Conservation (phyloP, 768 basidiomycete genomes). For the Termitomyces sp. region DNA sequence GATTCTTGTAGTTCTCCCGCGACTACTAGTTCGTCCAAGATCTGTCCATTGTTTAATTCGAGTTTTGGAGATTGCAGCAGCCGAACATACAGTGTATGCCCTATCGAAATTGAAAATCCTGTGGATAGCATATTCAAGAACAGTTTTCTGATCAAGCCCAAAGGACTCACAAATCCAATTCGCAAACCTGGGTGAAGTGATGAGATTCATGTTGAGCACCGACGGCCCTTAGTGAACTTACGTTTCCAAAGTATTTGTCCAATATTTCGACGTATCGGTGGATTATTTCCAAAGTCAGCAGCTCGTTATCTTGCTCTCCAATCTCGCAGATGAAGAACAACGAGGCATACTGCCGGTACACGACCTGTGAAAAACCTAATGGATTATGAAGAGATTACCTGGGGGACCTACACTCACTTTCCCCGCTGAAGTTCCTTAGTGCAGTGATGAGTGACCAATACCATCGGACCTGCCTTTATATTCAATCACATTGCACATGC, state of each 20-base stretch:
- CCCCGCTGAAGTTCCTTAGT: conserved; percentile 19
- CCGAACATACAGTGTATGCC: conserved; percentile 75
- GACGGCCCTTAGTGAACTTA: conserved; percentile 30
- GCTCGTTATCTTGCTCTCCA: conserved; percentile 71
- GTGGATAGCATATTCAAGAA: background rate
- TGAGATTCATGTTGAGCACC: conserved; percentile 34
- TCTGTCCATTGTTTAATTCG: conserved; percentile 33
- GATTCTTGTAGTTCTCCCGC: conserved; percentile 94
- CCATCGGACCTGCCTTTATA: conserved; percentile 72
- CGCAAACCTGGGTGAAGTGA: conserved; percentile 69
- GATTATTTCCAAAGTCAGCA: conserved; percentile 79
- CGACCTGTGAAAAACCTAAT: conserved; percentile 46
- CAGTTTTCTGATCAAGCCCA: background rate
- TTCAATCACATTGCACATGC: conserved; percentile 96
- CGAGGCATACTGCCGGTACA: conserved; percentile 82
- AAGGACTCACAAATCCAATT: conserved; percentile 78
- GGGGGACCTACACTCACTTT: conserved; percentile 28
- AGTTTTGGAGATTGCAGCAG: background rate
- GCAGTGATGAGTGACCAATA: conserved; percentile 24
- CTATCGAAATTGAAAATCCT: conserved; percentile 99
- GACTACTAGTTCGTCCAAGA: conserved; percentile 91
- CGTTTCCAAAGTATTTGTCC: conserved; percentile 81
- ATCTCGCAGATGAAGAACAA: conserved; percentile 83
- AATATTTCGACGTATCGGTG: conserved; percentile 81
- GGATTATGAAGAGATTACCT: background rate